Base-by-base conservation (phyloP, 768 basidiomycete genomes). In the Agaricus blazei region DNA sequence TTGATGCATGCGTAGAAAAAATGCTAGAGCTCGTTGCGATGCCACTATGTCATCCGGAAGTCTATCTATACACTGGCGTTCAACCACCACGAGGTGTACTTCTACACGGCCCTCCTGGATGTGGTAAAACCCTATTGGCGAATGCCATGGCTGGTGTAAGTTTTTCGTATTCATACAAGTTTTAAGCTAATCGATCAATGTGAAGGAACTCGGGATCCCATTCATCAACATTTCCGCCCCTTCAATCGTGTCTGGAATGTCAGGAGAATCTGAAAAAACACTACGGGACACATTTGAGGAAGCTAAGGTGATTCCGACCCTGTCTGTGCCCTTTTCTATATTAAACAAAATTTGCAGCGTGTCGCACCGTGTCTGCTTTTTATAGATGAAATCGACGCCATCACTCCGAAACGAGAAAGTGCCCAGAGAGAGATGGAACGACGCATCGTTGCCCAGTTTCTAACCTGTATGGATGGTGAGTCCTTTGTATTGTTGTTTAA, bases 381-480 rank as follows among this genome's bases (percentile, higher is more conserved):
- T 72, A 91, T 99, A 43, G 96, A 99, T 67, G 97, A 98, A 67
- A 97, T 98, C 19, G 95, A 98, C 64, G 93, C 95, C 6, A 95
- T 99, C 59, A 98, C 95, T 0, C 94, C 94, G 0, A 99, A 98
- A 72, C 77, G 97, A 57, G 97, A 99, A 71, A 98, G 90, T 62
- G 96, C 97, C 0, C 97, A 99, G 64, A 78, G 96, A 54, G 97
- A 98, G 72, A 98, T 98, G 97, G 97, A 98, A 65, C 74, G 95
- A 44, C 81, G 97, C 11, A 98, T 99, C 49, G 96, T 99, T 9
- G 96, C 96, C 0, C 97, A 99, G 67, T 90, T 99, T 60, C 70
- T 98, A 53, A 98, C 96, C 0, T 98, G 96, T 73, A 97, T 99
- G 92, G 97, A 99, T 68, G 96, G 96, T 97, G 62, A 42, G 83